Evolutionary conservation across 257 asterid genomes (phyloP), one percentile per base, ranked within the genome.

Genomic region (Solanum sitiens): DNA sequence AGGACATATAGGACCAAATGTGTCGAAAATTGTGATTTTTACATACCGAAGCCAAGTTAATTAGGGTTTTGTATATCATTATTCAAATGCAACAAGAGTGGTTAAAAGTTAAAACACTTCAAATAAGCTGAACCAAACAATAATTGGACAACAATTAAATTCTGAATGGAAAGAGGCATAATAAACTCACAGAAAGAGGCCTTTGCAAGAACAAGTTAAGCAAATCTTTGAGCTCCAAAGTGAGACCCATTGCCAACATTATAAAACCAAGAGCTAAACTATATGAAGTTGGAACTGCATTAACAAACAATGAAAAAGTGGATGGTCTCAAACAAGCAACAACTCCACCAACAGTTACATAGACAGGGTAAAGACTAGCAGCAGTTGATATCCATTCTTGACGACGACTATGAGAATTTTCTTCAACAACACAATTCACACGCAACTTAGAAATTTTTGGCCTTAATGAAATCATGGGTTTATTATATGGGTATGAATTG

Each of bases 161-260:
- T 35, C n/a, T 11, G 16, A 35, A 35, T 4, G 9, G 37, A 67
- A 68, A 68, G 74, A 68, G 5, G 32, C 20, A 14, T 76, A 47
- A 14, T 76, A 47, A 42, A 90, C 99, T 96, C 91, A 95, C 98
- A 86, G 98, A 87, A 88, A 92, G 39, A 80, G 93, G 92, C 83
- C 89, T 87, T 76, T 89, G 94, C 92, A 90, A 85, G 91, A 95
- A 92, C 84, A 95, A 89, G 83, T 89, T 86, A 89, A 92, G 77
- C 96, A 96, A 91, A 82, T 96, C 98, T 80, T 93, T 93, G 85
- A 96, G 89, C 93, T 96, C 97, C 94, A 96, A 88, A 11, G 98
- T 96, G 71, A 96, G 91, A 72, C 99, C 99, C 99, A 96, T 96
- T 3, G 93, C 94, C 88, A 96, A 82, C 98, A 96, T 96, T 11